These are phyloP conservation scores for Populus simonii DNA, from an alignment of 345 rosid genomes.

Conservation along the genomic window DNA sequence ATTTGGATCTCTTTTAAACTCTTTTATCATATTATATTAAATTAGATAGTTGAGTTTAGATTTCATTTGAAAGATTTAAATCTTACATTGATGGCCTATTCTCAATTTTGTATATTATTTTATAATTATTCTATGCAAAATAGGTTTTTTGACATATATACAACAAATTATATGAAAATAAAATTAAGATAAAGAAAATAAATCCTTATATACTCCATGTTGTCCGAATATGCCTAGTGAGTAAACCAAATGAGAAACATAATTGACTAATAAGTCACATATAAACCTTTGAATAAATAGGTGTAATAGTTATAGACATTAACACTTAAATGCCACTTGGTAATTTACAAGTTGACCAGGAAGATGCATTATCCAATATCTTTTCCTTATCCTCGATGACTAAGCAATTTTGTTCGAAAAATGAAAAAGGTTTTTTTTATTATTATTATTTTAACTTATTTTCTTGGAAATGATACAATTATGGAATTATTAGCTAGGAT, in stretches of 20 bases:
- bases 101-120: too few species aligned
- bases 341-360: neutral
- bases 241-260: neutral
- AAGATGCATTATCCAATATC: neutral
- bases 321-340: neutral
- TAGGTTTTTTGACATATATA: neutral
- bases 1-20: too few species aligned
- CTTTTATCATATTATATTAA: neutral
- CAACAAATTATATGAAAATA: neutral
- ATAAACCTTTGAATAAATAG: neutral
- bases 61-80: too few species aligned
- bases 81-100: too few species aligned
- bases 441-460: too few species aligned
- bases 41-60: too few species aligned
- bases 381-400: slow-evolving; percentile 5
- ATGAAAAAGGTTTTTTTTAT: neutral
- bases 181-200: neutral
- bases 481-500: neutral
- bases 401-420: neutral
- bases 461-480: neutral
- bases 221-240: slow-evolving; percentile 1
- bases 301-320: neutral
- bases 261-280: neutral
- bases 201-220: neutral
- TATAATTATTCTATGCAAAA: too few species aligned